These are phyloP conservation scores for Arthroderma uncinatum DNA, from an alignment of 2,329 filamentous ascomycete species.

Conservation along the genomic window DNA sequence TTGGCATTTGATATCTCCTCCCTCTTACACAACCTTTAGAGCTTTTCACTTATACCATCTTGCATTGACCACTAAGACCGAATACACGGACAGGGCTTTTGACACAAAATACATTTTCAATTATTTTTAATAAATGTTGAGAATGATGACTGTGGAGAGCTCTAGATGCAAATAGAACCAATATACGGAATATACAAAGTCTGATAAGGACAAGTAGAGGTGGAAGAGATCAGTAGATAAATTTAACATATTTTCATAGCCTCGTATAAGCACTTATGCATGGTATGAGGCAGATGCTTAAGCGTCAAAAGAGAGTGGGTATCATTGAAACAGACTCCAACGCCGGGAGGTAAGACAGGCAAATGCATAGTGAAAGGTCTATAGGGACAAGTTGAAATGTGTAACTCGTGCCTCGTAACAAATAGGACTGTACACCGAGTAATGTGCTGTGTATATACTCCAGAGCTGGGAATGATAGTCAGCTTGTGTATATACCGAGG, in stretches of 20 bases:
- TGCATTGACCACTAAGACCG: too few species aligned
- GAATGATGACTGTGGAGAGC: too few species aligned
- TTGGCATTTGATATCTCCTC: too few species aligned
- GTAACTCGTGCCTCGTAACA: neutral
- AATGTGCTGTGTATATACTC: neutral
- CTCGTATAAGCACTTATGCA: neutral
- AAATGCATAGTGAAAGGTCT: neutral
- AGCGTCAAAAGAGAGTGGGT: too few species aligned
- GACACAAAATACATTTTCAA: too few species aligned
- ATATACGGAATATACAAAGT: neutral
- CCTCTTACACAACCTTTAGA: too few species aligned
- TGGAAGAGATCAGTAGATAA: neutral
- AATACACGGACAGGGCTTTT: too few species aligned
- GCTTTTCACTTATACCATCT: too few species aligned
- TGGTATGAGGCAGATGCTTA: too few species aligned
- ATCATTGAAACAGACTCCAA: too few species aligned
- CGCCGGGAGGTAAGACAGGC: neutral
- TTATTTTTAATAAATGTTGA: too few species aligned
- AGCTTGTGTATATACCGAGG: neutral
- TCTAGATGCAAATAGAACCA: too few species aligned
- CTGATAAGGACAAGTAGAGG: neutral
- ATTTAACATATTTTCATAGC: neutral
- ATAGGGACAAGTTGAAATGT: conserved; percentile 4
- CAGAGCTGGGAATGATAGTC: neutral
- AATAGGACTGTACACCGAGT: neutral